phyloP scores from a whole-genome alignment of 1,284 basidiomycete species.

The Caloboletus inedulis region DNA sequence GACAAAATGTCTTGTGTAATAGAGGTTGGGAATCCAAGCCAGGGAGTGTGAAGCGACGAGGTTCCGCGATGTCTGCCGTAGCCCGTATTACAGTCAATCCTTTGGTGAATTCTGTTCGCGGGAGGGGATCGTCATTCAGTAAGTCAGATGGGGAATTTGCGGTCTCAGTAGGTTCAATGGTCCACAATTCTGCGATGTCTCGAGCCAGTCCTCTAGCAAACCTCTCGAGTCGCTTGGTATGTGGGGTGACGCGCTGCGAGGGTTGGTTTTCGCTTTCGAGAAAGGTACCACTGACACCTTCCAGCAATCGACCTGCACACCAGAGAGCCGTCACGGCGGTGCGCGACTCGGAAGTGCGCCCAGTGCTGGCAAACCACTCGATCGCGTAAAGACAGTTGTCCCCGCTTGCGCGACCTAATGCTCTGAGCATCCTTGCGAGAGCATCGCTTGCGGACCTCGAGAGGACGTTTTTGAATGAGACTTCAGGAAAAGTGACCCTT shows the following conservation, averaged over 20 bases:
- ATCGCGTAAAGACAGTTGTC: slow-evolving; percentile 70
- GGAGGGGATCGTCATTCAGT: slow-evolving; percentile 28
- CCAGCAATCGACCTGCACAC: slow-evolving; percentile 72
- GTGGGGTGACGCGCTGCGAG: slow-evolving; percentile 32
- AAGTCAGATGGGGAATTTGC: slow-evolving; percentile 10
- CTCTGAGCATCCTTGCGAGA: slow-evolving; percentile 67
- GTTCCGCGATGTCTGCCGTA: slow-evolving; percentile 41
- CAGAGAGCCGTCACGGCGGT: slow-evolving; percentile 75
- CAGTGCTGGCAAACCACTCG: slow-evolving; percentile 78
- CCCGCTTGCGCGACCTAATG: slow-evolving; percentile 68
- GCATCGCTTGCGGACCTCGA: slow-evolving; percentile 53
- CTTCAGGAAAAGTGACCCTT: slow-evolving; percentile 52
- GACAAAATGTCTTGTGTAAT: slow-evolving; percentile 59
- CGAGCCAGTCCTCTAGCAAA: slow-evolving; percentile 61
- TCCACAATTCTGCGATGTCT: slow-evolving; percentile 69
- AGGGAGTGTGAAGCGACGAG: slow-evolving; percentile 37
- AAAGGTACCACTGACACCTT: slow-evolving; percentile 58
- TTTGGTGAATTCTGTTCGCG: slow-evolving; percentile 45
- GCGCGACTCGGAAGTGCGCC: slow-evolving; percentile 41
- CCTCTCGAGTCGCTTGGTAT: slow-evolving; percentile 57
- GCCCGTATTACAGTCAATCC: slow-evolving; percentile 42
- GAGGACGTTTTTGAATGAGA: slow-evolving; percentile 61
- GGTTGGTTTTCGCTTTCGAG: slow-evolving; percentile 31
- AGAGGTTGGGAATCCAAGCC: slow-evolving; percentile 39
- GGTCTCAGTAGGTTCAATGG: slow-evolving; percentile 35